phyloP scores from a whole-genome alignment of 1,284 basidiomycete species.

The Meripilus lineatus region DNA sequence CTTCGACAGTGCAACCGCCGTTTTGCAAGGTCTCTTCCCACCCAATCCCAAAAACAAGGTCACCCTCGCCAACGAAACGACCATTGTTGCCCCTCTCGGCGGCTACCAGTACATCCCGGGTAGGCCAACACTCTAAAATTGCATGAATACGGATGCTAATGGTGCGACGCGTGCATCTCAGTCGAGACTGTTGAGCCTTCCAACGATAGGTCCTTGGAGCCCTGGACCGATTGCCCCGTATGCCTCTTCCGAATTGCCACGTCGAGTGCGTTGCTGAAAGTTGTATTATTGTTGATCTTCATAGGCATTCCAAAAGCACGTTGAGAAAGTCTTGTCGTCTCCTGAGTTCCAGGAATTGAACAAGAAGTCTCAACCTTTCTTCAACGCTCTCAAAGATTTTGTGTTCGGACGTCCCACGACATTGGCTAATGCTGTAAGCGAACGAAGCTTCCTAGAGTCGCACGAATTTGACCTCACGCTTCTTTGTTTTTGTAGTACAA shows the following conservation, averaged over 20 bases:
- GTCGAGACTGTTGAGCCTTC: constrained; percentile 81
- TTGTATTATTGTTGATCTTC: too few relatives aligned
- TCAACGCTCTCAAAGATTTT: constrained; percentile 57
- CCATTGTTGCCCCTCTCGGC: constrained; percentile 70
- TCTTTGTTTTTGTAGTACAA: constrained; percentile 49
- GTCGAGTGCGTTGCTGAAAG: background rate
- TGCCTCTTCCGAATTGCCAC: constrained; percentile 19
- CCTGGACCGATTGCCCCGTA: constrained; percentile 81
- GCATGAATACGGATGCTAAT: background rate
- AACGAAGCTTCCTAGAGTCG: background rate
- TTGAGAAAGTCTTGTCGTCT: constrained; percentile 52
- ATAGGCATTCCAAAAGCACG: constrained; percentile 61
- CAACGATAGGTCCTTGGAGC: constrained; percentile 80
- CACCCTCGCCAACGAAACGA: constrained; percentile 73
- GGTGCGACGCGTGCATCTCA: constrained; percentile 19
- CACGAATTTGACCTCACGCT: too few relatives aligned
- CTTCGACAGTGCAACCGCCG: constrained; percentile 75
- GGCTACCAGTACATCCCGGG: constrained; percentile 84
- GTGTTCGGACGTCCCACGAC: constrained; percentile 64
- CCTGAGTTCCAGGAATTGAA: constrained; percentile 58
- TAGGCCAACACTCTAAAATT: constrained; percentile 23
- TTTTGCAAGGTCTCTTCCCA: constrained; percentile 78
- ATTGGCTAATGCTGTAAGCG: constrained; percentile 65
- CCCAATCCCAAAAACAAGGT: constrained; percentile 66
- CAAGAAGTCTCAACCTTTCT: constrained; percentile 57